These are phyloP conservation scores for Trichoderma simmonsii DNA, from an alignment of 2,329 filamentous ascomycete species.

Conservation along the genomic window DNA sequence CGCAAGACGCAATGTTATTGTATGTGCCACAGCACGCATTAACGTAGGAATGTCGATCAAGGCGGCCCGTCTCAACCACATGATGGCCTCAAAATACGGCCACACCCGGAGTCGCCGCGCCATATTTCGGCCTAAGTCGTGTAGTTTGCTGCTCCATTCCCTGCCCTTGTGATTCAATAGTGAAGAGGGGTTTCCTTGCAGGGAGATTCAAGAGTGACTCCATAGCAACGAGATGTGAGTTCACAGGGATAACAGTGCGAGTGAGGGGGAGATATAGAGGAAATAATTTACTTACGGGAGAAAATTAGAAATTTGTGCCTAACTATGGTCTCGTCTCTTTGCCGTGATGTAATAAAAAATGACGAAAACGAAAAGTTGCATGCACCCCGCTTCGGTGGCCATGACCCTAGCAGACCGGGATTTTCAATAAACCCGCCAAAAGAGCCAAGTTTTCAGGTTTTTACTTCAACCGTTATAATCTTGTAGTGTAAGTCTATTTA, in stretches of 20 bases:
- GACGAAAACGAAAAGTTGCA: not conserved
- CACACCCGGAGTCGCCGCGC: not conserved
- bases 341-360: not conserved
- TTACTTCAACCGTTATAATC: not conserved
- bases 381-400: not conserved
- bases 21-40: not conserved
- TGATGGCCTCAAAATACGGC: not conserved
- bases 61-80: not conserved
- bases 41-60: not conserved
- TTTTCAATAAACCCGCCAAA: not conserved
- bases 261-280: not conserved
- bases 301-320: not conserved
- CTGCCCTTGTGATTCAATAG: not conserved
- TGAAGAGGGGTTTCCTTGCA: not conserved
- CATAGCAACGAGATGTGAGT: not conserved
- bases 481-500: not conserved
- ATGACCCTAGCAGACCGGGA: not conserved
- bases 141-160: not conserved
- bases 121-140: not conserved
- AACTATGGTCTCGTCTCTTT: not conserved
- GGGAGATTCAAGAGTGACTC: not conserved
- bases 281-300: not conserved
- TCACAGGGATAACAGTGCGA: not conserved
- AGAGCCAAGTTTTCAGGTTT: not conserved
- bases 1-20: not conserved